phyloP scores from a whole-genome alignment of 2,329 filamentous ascomycete species.

The Fusarium coffeatum region DNA sequence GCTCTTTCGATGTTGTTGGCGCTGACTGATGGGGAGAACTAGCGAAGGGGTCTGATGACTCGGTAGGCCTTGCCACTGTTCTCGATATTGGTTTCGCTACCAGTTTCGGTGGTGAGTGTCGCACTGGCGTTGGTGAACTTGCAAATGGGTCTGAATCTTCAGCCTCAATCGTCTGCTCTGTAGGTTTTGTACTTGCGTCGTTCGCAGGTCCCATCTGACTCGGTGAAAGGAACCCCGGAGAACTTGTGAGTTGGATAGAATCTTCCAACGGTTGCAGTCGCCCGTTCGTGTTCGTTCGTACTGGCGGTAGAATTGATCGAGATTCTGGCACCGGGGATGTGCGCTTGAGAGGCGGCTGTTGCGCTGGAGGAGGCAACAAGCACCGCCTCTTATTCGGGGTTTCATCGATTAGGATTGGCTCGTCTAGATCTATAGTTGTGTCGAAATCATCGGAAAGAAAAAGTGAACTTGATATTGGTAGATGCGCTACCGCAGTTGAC shows the following conservation, averaged over 20 bases:
- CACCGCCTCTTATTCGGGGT: conserved; percentile 49
- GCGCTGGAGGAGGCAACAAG: conserved; percentile 39
- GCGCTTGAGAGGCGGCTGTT: conserved; percentile 32
- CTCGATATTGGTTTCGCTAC: conserved; percentile 1
- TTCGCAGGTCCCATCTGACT: neutral
- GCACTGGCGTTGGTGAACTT: conserved; percentile 47
- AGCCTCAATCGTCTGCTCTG: neutral
- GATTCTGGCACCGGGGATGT: conserved; percentile 15
- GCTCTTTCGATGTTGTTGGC: neutral
- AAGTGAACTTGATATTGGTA: conserved; percentile 13
- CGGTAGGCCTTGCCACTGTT: conserved; percentile 1
- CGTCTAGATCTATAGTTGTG: conserved; percentile 53
- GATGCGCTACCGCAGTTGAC: neutral
- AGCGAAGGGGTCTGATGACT: conserved; percentile 41
- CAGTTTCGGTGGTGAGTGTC: neutral
- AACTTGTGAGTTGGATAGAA: conserved; percentile 55
- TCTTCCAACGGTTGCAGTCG: conserved; percentile 28
- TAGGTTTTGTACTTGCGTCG: neutral
- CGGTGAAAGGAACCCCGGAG: conserved; percentile 39
- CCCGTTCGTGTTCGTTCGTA: conserved; percentile 9
- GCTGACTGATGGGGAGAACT: conserved; percentile 19
- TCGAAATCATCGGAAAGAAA: conserved; percentile 56
- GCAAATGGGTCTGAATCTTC: conserved; percentile 51
- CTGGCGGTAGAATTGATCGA: conserved; percentile 11
- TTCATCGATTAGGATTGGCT: conserved; percentile 36